Conservation (phyloP, 305 asterid genomes). For the Ilex paraguariensis region DNA sequence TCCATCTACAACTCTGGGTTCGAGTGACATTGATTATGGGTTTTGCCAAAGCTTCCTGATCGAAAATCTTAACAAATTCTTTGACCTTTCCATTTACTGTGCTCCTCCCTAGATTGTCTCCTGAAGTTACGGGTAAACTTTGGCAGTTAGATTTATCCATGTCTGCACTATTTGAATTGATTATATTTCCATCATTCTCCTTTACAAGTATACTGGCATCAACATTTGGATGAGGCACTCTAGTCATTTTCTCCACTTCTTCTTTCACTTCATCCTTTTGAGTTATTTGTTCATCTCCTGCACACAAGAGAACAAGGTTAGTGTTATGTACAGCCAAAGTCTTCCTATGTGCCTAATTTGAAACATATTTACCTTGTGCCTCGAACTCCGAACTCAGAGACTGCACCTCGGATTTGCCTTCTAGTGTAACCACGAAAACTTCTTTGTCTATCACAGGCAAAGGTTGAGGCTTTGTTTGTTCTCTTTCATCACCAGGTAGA, state of each 20-base stretch:
- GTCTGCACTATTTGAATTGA: constrained; percentile 16
- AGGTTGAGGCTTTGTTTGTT: constrained; percentile 14
- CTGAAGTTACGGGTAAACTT: constrained; percentile 20
- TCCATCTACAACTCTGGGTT: constrained; percentile 46
- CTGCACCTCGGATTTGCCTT: constrained; percentile 23
- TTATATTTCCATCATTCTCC: constrained; percentile 23
- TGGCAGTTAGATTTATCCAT: constrained; percentile 21
- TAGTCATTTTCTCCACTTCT: constrained; percentile 18
- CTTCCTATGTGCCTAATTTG: neutral
- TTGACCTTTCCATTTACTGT: constrained; percentile 60
- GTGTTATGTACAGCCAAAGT: neutral
- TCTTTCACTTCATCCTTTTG: constrained; percentile 26
- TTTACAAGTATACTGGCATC: constrained; percentile 24
- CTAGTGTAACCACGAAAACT: constrained; percentile 15
- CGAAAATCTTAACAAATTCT: constrained; percentile 72
- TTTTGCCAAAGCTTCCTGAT: constrained; percentile 42
- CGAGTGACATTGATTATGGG: constrained; percentile 25
- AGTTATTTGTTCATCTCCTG: constrained; percentile 18
- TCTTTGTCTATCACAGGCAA: constrained; percentile 17
- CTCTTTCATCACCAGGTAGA: constrained; percentile 9
- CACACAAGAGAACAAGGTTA: constrained; percentile 8
- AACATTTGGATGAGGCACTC: constrained; percentile 14
- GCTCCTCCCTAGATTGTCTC: constrained; percentile 23
- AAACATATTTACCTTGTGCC: neutral
- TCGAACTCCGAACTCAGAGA: constrained; percentile 15